A percentile compares a stretch with the other conserved stretches of the same genome.
These are phyloP conservation scores for Thalassiosira gravida DNA, from an alignment of 352 stramenopile species.

Conservation along the genomic window DNA sequence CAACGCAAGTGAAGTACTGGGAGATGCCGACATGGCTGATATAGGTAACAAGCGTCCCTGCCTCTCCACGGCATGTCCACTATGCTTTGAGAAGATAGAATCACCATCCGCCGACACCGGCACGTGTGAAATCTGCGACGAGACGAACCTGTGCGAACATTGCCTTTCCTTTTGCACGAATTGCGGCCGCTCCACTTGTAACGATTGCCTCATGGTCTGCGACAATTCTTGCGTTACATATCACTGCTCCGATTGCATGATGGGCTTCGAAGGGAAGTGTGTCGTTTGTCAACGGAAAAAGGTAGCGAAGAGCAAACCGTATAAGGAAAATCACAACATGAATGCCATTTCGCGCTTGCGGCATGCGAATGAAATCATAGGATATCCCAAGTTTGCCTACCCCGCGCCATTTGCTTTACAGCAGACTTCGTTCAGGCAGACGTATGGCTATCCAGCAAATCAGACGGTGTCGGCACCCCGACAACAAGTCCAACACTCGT, in stretches of 20 bases:
- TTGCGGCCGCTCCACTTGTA: constrained; percentile 32
- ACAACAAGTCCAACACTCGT: too few species aligned
- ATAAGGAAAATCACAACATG: too few species aligned
- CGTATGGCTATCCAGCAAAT: too few species aligned
- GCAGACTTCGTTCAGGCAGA: too few species aligned
- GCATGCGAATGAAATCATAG: too few species aligned
- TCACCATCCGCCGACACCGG: neutral
- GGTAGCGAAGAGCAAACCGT: too few species aligned
- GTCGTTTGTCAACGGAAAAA: constrained; percentile 18
- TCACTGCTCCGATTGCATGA: constrained; percentile 54
- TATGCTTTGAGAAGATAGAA: constrained; percentile 36
- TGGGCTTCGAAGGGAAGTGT: constrained; percentile 27
- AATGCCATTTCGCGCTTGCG: too few species aligned
- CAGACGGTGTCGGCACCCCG: too few species aligned
- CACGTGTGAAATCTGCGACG: constrained; percentile 52
- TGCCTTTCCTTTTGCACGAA: constrained; percentile 34
- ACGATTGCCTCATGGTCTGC: constrained; percentile 51
- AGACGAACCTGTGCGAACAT: constrained; percentile 26
- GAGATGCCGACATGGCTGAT: neutral
- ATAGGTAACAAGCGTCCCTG: constrained; percentile 12
- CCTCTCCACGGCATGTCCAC: constrained; percentile 23
- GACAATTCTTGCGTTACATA: constrained; percentile 25
- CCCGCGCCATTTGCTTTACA: too few species aligned
- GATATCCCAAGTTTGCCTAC: too few species aligned
- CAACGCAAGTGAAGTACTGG: too few species aligned